Conservation (phyloP, 805 yeast species). For the Saccharomyces jurei region DNA sequence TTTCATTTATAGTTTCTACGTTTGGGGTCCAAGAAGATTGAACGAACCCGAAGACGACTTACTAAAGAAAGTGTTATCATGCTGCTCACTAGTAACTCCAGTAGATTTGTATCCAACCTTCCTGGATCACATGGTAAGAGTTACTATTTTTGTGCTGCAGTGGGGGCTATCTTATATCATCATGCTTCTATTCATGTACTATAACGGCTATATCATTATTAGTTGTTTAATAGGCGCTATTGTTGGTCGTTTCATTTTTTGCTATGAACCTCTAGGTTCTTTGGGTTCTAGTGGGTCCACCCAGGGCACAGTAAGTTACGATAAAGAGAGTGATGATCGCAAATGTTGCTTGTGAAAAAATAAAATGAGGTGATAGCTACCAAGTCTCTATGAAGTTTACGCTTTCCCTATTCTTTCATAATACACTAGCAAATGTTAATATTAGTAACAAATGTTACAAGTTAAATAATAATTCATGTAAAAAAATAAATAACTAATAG, state of each 20-base stretch:
- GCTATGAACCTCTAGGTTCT: constrained; percentile 36
- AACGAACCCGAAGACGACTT: constrained; percentile 3
- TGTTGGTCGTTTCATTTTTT: constrained; percentile 48
- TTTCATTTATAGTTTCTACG: constrained; percentile 25
- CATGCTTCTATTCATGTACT: constrained; percentile 70
- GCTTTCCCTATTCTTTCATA: not conserved
- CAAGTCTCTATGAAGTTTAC: too few relatives aligned
- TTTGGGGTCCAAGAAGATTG: not conserved
- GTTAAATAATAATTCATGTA: not conserved
- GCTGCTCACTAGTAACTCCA: constrained; percentile 9
- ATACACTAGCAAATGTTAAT: not conserved
- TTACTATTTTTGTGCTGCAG: constrained; percentile 45
- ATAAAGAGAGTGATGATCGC: constrained; percentile 26
- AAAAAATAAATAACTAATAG: not conserved
- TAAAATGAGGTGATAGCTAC: not conserved
- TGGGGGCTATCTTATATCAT: constrained; percentile 59
- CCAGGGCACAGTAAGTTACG: constrained; percentile 14
- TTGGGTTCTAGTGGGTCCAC: constrained; percentile 8
- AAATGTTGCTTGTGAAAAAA: constrained; percentile 28
- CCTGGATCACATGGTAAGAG: constrained; percentile 45
- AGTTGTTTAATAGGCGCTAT: constrained; percentile 56
- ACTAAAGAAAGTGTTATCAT: constrained; percentile 1
- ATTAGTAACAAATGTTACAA: not conserved
- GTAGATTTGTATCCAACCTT: constrained; percentile 33
- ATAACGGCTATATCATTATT: constrained; percentile 60